phyloP scores from a whole-genome alignment of 2,329 filamentous ascomycete genomes.

The Hymenoscyphus fraxineus region DNA sequence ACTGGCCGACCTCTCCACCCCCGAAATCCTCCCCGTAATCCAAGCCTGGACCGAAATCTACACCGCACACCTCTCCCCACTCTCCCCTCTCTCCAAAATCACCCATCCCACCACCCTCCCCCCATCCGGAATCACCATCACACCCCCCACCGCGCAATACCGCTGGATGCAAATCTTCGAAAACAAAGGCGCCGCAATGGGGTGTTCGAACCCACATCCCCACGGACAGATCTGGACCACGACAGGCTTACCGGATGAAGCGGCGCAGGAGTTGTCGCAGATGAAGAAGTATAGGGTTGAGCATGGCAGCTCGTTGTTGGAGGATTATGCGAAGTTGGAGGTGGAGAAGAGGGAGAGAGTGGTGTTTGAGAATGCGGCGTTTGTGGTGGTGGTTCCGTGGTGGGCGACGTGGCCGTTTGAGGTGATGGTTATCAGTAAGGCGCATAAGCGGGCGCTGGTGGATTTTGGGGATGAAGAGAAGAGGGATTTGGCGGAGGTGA shows the following conservation, averaged over 20 bases:
- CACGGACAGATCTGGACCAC: constrained; percentile 97
- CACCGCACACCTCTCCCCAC: constrained; percentile 69
- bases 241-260: constrained; percentile 85
- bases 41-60: constrained; percentile 92
- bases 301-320: constrained; percentile 74
- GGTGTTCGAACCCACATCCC: constrained; percentile 96
- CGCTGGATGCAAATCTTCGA: constrained; percentile 99
- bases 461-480: constrained; percentile 74
- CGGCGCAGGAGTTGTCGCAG: constrained; percentile 71
- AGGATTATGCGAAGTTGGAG: constrained; percentile 84
- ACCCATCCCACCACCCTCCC: constrained; percentile 42
- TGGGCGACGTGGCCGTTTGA: constrained; percentile 99
- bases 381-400: constrained; percentile 90
- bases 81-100: constrained; percentile 57
- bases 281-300: constrained; percentile 73
- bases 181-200: constrained; percentile 97
- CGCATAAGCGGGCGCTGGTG: constrained; percentile 78
- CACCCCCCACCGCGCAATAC: constrained; percentile 68
- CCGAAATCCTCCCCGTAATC: constrained; percentile 74
- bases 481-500: constrained; percentile 70
- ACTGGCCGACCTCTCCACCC: constrained; percentile 69
- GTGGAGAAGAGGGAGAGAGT: constrained; percentile 76
- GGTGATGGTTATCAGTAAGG: constrained; percentile 80
- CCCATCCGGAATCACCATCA: constrained; percentile 37
- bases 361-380: constrained; percentile 81